phyloP scores from a whole-genome alignment of 768 basidiomycete genomes.

The Cantharellus anzutake region DNA sequence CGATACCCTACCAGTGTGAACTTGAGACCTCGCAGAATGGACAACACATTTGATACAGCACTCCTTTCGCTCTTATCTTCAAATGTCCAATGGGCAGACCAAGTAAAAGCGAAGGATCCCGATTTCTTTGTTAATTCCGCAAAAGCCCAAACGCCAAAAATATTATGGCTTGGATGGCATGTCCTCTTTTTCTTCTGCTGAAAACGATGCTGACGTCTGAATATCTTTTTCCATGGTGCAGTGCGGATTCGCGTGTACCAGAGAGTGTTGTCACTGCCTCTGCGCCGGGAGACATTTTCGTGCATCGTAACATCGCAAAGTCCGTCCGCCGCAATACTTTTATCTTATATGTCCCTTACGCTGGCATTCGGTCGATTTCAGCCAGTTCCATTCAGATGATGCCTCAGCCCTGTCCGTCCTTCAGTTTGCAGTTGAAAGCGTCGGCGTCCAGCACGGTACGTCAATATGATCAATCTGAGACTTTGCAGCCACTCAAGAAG shows the following conservation, averaged over 20 bases:
- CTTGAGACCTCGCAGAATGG: no score
- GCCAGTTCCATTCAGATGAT: slow-evolving; percentile 59
- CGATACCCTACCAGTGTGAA: no score
- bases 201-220: slow-evolving; percentile 1
- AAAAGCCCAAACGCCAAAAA: slow-evolving; percentile 45
- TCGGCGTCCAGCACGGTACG: slow-evolving; percentile 64
- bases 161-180: slow-evolving; percentile 19
- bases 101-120: slow-evolving; percentile 35
- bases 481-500: not conserved
- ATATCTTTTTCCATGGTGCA: slow-evolving; percentile 26
- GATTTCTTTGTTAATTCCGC: slow-evolving; percentile 42
- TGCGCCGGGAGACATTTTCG: slow-evolving; percentile 63
- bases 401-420: slow-evolving; percentile 53
- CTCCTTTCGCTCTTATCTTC: slow-evolving; percentile 8
- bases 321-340: slow-evolving; percentile 18
- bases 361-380: slow-evolving; percentile 13
- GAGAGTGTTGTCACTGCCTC: slow-evolving; percentile 52
- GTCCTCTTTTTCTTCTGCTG: slow-evolving; percentile 7
- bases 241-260: slow-evolving; percentile 72
- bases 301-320: slow-evolving; percentile 81
- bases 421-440: slow-evolving; percentile 45
- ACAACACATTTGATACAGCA: not conserved
- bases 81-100: slow-evolving; percentile 55
- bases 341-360: not conserved
- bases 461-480: slow-evolving; percentile 9